Percentiles rank a stretch among this genome's conserved stretches.
Conservation (phyloP, 257 asterid species). For the Penstemon barbatus region DNA sequence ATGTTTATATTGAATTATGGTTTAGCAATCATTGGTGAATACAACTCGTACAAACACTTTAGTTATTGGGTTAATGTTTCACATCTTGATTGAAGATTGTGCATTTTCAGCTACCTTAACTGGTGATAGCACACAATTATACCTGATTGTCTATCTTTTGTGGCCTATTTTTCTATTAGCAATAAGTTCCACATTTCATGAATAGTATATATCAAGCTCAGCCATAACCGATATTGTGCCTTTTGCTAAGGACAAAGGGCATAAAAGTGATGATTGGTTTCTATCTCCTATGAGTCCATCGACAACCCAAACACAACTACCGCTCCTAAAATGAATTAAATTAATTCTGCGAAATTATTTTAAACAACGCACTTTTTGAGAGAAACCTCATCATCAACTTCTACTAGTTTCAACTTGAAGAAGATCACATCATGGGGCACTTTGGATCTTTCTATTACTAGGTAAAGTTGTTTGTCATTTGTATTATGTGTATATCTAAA, state of each 20-base stretch:
- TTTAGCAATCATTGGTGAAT: not conserved
- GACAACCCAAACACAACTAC: not conserved
- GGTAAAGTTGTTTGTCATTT: not conserved
- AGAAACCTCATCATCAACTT: no score
- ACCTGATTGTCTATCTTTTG: not conserved
- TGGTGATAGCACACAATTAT: not conserved
- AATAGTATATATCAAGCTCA: not conserved
- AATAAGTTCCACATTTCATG: not conserved
- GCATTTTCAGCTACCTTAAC: constrained; percentile 10
- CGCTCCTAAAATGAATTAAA: not conserved
- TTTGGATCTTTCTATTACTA: no score
- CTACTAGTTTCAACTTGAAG: no score
- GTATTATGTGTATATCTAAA: not conserved
- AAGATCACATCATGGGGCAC: no score
- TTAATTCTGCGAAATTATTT: not conserved
- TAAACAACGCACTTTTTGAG: no score
- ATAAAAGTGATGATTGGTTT: not conserved
- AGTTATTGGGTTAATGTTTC: not conserved
- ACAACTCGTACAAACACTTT: constrained; percentile 2
- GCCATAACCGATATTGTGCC: not conserved
- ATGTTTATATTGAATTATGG: constrained; percentile 9
- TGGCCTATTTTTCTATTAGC: not conserved
- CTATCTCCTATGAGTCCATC: not conserved
- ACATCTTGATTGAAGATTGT: not conserved
- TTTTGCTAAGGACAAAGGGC: not conserved